Percentiles rank a stretch among this genome's conserved stretches.
Evolutionary conservation across 495 filamentous ascomycete genomes (phyloP).

Genomic region (Acidiella bohemica): DNA sequence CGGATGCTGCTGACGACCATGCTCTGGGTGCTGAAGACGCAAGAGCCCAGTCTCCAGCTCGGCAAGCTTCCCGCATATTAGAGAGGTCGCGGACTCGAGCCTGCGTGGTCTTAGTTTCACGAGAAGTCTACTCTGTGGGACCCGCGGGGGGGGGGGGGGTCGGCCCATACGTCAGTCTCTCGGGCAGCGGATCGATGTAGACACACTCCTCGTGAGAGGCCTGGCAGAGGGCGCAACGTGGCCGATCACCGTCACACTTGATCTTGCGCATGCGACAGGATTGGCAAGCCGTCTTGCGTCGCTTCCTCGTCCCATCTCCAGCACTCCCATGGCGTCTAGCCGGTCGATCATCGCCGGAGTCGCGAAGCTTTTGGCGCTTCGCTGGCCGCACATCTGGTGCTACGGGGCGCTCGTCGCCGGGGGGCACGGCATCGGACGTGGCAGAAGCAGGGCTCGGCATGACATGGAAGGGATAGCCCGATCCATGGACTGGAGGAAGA

Average conservation of each 20-base stretch:
- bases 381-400: too few relatives aligned
- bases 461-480: too few relatives aligned
- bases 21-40: background rate
- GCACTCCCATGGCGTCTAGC: too few relatives aligned
- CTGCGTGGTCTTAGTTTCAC: background rate
- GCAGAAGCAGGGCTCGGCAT: too few relatives aligned
- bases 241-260: constrained; percentile 11
- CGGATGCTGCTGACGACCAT: too few relatives aligned
- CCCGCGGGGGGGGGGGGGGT: background rate
- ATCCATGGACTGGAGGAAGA: too few relatives aligned
- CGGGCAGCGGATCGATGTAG: constrained; percentile 7
- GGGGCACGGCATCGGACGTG: too few relatives aligned
- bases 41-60: constrained; percentile 2
- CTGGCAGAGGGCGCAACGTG: constrained; percentile 6
- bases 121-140: too few relatives aligned
- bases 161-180: constrained; percentile 8
- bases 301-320: too few relatives aligned
- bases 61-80: constrained; percentile 8
- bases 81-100: constrained; percentile 6
- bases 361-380: too few relatives aligned
- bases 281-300: constrained; percentile 11
- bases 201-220: background rate
- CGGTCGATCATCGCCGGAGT: too few relatives aligned
- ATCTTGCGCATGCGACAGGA: constrained; percentile 11
- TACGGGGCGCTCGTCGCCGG: too few relatives aligned